Percentiles rank a stretch among this genome's conserved stretches.
Evolutionary conservation across 306 rosid species (phyloP).

Genomic region (Casuarina cunninghamiana): DNA sequence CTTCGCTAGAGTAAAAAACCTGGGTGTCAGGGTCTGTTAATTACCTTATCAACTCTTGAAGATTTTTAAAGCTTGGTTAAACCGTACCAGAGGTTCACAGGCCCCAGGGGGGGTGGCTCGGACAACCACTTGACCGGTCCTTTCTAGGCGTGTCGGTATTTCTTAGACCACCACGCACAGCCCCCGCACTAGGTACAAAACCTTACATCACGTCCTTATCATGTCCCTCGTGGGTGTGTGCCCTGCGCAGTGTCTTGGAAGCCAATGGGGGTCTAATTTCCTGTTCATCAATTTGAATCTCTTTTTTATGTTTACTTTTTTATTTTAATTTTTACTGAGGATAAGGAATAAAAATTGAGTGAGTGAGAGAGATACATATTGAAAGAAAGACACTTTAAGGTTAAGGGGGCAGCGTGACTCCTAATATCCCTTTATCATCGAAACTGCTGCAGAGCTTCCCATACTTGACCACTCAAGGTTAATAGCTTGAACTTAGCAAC

Average conservation of each 20-base stretch:
- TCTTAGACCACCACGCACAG: slow-evolving; percentile 40
- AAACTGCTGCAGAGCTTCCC: slow-evolving; percentile 14
- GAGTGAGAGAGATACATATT: too few relatives aligned
- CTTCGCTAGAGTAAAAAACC: slow-evolving; percentile 16
- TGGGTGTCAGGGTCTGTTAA: slow-evolving; percentile 25
- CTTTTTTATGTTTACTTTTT: too few relatives aligned
- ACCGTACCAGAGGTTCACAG: slow-evolving; percentile 8
- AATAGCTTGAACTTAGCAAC: slow-evolving; percentile 27
- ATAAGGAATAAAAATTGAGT: too few relatives aligned
- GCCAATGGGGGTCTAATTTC: too few relatives aligned
- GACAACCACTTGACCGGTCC: slow-evolving; percentile 47
- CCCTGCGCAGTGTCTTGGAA: background rate
- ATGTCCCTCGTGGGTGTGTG: background rate
- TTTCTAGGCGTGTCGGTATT: slow-evolving; percentile 41
- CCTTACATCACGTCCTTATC: background rate
- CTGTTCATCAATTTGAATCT: too few relatives aligned
- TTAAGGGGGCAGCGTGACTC: too few relatives aligned
- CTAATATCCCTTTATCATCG: too few relatives aligned
- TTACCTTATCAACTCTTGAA: slow-evolving; percentile 20
- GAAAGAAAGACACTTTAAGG: too few relatives aligned
- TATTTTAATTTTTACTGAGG: too few relatives aligned
- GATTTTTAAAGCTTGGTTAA: background rate
- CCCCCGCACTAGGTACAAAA: background rate
- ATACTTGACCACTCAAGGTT: slow-evolving; percentile 25
- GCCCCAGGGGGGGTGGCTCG: background rate